A percentile compares a stretch with the other conserved stretches of the same genome.
Evolutionary conservation across 2,329 filamentous ascomycete species (phyloP).

Genomic region (Ophiostoma ips): DNA sequence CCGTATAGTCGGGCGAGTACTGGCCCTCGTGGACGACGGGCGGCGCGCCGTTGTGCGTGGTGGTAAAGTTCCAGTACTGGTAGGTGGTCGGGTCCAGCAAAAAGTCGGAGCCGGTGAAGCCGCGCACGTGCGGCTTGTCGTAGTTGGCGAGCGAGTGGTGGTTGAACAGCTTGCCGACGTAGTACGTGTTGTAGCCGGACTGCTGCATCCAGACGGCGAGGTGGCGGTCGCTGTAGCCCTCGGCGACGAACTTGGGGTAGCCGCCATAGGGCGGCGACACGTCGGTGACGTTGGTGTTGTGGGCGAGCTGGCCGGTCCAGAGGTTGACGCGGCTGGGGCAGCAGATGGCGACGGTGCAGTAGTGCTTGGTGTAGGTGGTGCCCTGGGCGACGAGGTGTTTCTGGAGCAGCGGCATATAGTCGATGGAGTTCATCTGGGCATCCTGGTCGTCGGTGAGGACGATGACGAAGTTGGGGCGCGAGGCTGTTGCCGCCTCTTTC

Average conservation of each 20-base stretch:
- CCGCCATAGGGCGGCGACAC: conserved; percentile 42
- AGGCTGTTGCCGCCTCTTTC: background rate
- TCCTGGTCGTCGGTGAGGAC: conserved; percentile 54
- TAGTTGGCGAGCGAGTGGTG: conserved; percentile 47
- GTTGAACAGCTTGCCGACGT: conserved; percentile 51
- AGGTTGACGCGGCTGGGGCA: conserved; percentile 53
- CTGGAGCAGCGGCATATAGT: conserved; percentile 41
- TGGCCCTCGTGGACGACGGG: conserved; percentile 40
- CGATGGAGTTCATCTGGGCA: conserved; percentile 41
- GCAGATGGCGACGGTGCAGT: conserved; percentile 51
- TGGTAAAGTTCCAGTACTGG: conserved; percentile 46
- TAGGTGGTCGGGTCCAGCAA: conserved; percentile 49
- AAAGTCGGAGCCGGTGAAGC: conserved; percentile 44
- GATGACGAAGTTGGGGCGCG: conserved; percentile 23
- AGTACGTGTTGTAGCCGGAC: conserved; percentile 57
- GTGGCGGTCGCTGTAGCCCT: conserved; percentile 53
- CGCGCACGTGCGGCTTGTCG: conserved; percentile 38
- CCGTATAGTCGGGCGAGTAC: conserved; percentile 21
- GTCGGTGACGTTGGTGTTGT: conserved; percentile 54
- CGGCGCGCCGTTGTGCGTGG: conserved; percentile 38
- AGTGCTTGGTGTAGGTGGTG: conserved; percentile 47
- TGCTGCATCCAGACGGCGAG: conserved; percentile 56
- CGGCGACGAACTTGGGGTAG: conserved; percentile 51
- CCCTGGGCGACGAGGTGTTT: conserved; percentile 34
- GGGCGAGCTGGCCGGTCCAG: conserved; percentile 49